Conservation (phyloP, 106 monocot species). For the Dendrobium officinale region DNA sequence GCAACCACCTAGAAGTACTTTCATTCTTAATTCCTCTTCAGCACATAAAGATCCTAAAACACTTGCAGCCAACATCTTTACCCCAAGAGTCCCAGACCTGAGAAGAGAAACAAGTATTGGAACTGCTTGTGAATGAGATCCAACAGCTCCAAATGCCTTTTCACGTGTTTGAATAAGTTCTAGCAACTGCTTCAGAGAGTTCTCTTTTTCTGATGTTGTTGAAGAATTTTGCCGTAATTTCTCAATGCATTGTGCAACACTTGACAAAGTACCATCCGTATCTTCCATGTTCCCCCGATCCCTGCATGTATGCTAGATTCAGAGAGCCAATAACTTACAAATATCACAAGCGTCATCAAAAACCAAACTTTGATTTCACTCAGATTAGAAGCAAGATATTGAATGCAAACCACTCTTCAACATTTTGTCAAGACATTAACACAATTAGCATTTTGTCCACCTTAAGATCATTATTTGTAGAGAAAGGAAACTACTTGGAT, state of each 20-base stretch:
- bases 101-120: constrained; percentile 95
- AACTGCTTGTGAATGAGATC: constrained; percentile 96
- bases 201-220: constrained; percentile 77
- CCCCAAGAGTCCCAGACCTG: constrained; percentile 69
- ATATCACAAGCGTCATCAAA: not conserved
- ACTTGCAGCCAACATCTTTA: constrained; percentile 70
- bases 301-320: constrained; percentile 24
- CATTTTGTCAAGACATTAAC: not conserved
- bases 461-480: not conserved
- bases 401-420: not conserved
- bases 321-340: not conserved
- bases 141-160: constrained; percentile 88
- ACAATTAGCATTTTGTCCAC: not conserved
- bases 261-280: constrained; percentile 84
- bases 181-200: constrained; percentile 71
- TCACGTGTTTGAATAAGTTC: constrained; percentile 87
- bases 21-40: constrained; percentile 90
- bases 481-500: not conserved
- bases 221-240: constrained; percentile 65
- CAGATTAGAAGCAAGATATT: not conserved
- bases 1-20: constrained; percentile 94
- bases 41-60: constrained; percentile 86
- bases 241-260: constrained; percentile 94
- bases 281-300: constrained; percentile 75
- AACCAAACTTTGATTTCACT: not conserved